These are phyloP conservation scores for Ceratonia siliqua DNA, from an alignment of 306 rosid genomes.

Conservation along the genomic window DNA sequence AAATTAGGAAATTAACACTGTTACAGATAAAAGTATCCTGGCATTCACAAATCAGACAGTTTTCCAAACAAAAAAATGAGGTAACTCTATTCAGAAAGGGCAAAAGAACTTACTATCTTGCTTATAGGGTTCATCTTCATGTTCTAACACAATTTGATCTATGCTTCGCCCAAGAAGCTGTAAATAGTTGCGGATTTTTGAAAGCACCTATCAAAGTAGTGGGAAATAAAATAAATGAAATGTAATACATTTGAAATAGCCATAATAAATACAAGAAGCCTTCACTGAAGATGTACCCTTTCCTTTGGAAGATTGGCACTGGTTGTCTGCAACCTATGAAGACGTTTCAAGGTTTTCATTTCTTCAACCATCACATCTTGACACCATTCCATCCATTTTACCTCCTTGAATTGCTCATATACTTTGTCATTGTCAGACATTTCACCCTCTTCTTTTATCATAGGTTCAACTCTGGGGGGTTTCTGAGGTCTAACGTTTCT, in stretches of 20 bases:
- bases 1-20: neutral
- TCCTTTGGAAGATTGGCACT: slow-evolving; percentile 98
- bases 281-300: slow-evolving; percentile 49
- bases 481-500: slow-evolving; percentile 60
- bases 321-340: slow-evolving; percentile 80
- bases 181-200: slow-evolving; percentile 83
- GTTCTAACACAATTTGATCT: slow-evolving; percentile 79
- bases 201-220: slow-evolving; percentile 67
- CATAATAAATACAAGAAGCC: neutral
- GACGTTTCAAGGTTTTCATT: slow-evolving; percentile 84
- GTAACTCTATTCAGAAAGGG: slow-evolving; percentile 6
- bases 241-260: neutral
- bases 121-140: slow-evolving; percentile 79
- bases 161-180: slow-evolving; percentile 96
- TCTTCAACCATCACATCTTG: slow-evolving; percentile 88
- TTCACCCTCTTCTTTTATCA: slow-evolving; percentile 97
- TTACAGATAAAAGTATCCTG: neutral
- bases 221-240: neutral
- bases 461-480: slow-evolving; percentile 74
- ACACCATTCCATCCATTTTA: slow-evolving; percentile 99
- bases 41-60: slow-evolving; percentile 20
- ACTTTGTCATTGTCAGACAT: slow-evolving; percentile 97
- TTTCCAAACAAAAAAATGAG: neutral
- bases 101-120: slow-evolving; percentile 81
- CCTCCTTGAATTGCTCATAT: slow-evolving; percentile 97